Base-by-base conservation (phyloP, 192 early-diverging fungal genomes). In the Coemansia sp. region DNA sequence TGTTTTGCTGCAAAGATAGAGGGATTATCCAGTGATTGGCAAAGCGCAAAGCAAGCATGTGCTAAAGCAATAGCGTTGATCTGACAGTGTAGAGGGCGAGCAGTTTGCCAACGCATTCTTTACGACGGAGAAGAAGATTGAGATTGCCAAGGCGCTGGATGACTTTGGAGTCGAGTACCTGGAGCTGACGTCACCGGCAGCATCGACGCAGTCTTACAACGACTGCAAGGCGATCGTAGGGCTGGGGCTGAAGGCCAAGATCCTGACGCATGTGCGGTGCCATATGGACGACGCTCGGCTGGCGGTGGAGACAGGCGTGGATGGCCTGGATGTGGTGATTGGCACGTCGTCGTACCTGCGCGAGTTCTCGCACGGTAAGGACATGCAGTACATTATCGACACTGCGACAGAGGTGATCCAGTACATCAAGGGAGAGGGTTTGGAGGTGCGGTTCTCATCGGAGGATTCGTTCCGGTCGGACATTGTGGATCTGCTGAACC, bases 31-130 rank as follows among this genome's bases (percentile, higher is more conserved):
- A 25, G 62, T 1, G 56, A 58, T 58, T 58, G 32, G 5, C 56
- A 15, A 3, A 43, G 41, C 41, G 41, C 41, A 43, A 15, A 43
- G 15, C 10, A 15, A 43, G 41, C 41, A 43, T 11, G 41, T 15
- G 41, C 41, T 43, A 43, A 43, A 15, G 15, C 10, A 43, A 15
- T 10, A 15, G 41, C 12, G 15, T 32, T 32, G 41, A 15, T 43
- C 15, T 43, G 41, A 10, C 10, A n/a, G 0, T 66, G 60, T 72
- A 89, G 94, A 98, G 88, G 97, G 97, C 32, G 97, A 98, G 82
- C 97, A 98, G 82, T 98, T 98, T 83, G 94, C 94, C 70, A 97
- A 97, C 74, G 97, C 97, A 54, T 97, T 97, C 84, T 98, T 98
- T 66, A 91, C 92, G 69, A 94, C 92, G 12, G 95, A 90, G 67